phyloP scores from a whole-genome alignment of 2,329 filamentous ascomycete species.

The Aspergillus fumigatus region DNA sequence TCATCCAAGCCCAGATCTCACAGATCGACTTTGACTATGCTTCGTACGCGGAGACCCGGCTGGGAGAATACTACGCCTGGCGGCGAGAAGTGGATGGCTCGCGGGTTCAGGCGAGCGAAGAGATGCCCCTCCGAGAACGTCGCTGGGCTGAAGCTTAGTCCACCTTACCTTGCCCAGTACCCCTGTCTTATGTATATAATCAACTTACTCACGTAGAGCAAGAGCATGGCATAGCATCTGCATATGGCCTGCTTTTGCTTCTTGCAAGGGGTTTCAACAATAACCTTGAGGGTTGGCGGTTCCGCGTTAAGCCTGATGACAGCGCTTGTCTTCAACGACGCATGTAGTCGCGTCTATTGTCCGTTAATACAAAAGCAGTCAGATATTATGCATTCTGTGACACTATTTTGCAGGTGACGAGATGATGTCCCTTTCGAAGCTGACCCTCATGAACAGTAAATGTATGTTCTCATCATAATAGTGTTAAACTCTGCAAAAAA shows the following conservation, averaged over 20 bases:
- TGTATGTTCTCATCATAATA: too few relatives aligned
- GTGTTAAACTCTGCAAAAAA: too few relatives aligned
- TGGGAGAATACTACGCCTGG: conserved; percentile 93
- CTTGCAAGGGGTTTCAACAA: conserved; percentile 1
- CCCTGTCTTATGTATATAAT: neutral
- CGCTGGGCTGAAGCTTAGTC: conserved; percentile 62
- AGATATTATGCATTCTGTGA: too few relatives aligned
- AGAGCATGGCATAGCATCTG: neutral
- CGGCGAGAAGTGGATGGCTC: conserved; percentile 67
- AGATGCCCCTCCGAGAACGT: conserved; percentile 69
- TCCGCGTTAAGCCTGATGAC: neutral
- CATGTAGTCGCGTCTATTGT: too few relatives aligned
- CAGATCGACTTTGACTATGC: conserved; percentile 97
- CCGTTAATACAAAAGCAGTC: too few relatives aligned
- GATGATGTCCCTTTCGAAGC: too few relatives aligned
- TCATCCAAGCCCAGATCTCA: conserved; percentile 91
- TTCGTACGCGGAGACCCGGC: conserved; percentile 75
- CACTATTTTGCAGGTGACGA: too few relatives aligned
- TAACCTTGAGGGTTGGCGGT: neutral
- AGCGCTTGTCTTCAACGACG: too few relatives aligned
- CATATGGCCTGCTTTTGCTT: neutral
- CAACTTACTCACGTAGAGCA: neutral
- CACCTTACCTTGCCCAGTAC: neutral
- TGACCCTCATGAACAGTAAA: too few relatives aligned
- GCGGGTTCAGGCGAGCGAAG: conserved; percentile 50